Percentiles rank a stretch among this genome's conserved stretches.
Evolutionary conservation across 306 rosid species (phyloP).

Genomic region (Vigna radiata): DNA sequence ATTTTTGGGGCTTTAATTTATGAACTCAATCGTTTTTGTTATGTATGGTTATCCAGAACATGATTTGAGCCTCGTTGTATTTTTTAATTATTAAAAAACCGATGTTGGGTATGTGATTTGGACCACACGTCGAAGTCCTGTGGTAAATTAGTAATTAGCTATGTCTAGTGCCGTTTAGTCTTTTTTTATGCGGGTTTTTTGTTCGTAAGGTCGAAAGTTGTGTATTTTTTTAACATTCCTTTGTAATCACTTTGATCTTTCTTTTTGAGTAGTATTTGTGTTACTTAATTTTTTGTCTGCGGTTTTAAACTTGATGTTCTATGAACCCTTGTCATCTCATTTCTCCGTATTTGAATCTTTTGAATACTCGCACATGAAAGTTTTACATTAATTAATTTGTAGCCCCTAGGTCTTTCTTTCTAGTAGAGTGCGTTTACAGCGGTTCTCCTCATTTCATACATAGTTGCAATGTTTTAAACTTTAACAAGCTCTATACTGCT

Average conservation of each 20-base stretch:
- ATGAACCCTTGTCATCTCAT: background rate
- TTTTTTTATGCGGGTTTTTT: background rate
- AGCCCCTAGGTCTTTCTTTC: background rate
- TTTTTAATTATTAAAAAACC: slow-evolving; percentile 13
- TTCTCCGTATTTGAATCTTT: slow-evolving; percentile 5
- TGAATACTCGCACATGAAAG: background rate
- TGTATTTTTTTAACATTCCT: background rate
- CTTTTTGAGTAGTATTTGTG: background rate
- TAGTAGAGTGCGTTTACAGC: background rate
- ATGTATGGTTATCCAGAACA: slow-evolving; percentile 11
- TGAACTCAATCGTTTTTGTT: slow-evolving; percentile 28
- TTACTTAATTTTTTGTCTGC: slow-evolving; percentile 1
- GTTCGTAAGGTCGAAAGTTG: slow-evolving; percentile 9
- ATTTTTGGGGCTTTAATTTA: background rate
- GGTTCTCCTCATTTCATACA: background rate
- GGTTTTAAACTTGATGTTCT: background rate
- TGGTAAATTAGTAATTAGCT: slow-evolving; percentile 30
- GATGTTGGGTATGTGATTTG: slow-evolving; percentile 45
- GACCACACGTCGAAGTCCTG: slow-evolving; percentile 42
- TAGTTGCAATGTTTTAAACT: background rate
- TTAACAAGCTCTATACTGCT: background rate
- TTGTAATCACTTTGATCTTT: background rate
- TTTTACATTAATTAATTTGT: background rate
- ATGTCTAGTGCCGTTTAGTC: background rate
- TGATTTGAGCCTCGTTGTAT: slow-evolving; percentile 34